Evolutionary conservation across 805 yeast species (phyloP).

Genomic region (Wickerhamiella vanderwaltii): DNA sequence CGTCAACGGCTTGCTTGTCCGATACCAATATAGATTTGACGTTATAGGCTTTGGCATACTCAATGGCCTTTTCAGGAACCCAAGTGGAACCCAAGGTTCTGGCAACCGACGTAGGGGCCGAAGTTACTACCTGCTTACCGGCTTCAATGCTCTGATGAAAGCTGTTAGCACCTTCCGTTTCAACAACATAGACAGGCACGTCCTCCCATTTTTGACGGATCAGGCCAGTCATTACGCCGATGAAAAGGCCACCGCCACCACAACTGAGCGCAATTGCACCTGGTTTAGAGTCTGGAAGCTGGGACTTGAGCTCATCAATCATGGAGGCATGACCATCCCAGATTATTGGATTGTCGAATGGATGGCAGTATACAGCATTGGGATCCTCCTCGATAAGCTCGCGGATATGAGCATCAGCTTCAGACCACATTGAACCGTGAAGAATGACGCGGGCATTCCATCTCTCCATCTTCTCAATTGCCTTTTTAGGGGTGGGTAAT

Average conservation of each 20-base stretch:
- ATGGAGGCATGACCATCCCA: slow-evolving; percentile 95
- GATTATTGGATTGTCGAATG: slow-evolving; percentile 84
- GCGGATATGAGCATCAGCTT: slow-evolving; percentile 60
- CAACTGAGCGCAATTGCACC: slow-evolving; percentile 80
- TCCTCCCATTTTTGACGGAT: slow-evolving; percentile 36
- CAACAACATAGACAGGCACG: slow-evolving; percentile 36
- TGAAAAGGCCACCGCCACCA: slow-evolving; percentile 87
- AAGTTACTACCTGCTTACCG: slow-evolving; percentile 34
- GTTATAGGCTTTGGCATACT: slow-evolving; percentile 32
- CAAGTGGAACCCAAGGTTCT: slow-evolving; percentile 51
- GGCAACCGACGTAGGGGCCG: slow-evolving; percentile 41
- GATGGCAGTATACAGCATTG: slow-evolving; percentile 79
- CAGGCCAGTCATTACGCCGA: slow-evolving; percentile 72
- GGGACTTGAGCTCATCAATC: slow-evolving; percentile 77
- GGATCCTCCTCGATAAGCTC: slow-evolving; percentile 71
- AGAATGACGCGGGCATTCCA: slow-evolving; percentile 43
- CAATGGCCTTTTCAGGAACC: slow-evolving; percentile 40
- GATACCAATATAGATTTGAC: slow-evolving; percentile 35
- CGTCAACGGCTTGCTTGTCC: slow-evolving; percentile 43
- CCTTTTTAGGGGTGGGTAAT: slow-evolving; percentile 33
- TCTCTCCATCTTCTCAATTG: slow-evolving; percentile 34
- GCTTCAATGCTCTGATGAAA: slow-evolving; percentile 40
- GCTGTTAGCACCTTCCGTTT: slow-evolving; percentile 32
- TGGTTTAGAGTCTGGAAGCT: slow-evolving; percentile 46
- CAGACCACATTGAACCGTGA: slow-evolving; percentile 67